phyloP scores from a whole-genome alignment of 2,329 filamentous ascomycete species.

The Phaeosphaeriaceae sp. region DNA sequence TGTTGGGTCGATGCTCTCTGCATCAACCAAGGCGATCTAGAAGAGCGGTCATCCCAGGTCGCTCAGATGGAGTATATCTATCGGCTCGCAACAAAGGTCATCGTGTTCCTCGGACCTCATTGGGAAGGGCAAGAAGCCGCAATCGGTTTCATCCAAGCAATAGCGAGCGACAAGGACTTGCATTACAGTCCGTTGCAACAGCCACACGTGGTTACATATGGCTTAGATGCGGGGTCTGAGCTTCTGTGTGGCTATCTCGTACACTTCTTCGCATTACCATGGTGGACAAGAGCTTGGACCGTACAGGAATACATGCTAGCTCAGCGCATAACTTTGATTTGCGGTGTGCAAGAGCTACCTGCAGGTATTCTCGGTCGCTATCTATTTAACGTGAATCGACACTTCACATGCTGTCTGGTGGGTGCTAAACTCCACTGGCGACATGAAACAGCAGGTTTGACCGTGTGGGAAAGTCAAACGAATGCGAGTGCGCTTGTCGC shows the following conservation, averaged over 20 bases:
- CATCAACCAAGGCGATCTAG: neutral
- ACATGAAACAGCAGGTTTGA: neutral
- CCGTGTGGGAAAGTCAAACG: neutral
- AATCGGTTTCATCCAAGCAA: neutral
- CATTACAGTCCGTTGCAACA: neutral
- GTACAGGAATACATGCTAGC: neutral
- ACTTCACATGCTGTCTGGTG: neutral
- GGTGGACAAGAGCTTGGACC: neutral
- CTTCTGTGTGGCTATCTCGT: neutral
- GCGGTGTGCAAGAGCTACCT: too few relatives aligned
- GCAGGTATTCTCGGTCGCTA: too few relatives aligned
- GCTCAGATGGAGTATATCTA: neutral
- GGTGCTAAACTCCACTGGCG: too few relatives aligned
- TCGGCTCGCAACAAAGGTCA: neutral
- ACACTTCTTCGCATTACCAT: neutral
- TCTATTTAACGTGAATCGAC: neutral
- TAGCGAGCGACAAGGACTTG: neutral
- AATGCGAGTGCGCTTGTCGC: too few relatives aligned
- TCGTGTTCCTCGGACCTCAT: neutral
- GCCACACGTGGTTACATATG: neutral
- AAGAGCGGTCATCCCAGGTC: neutral
- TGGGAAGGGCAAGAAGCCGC: neutral
- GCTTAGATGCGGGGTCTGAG: neutral
- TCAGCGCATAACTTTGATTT: neutral
- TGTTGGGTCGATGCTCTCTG: neutral